Base-by-base conservation (phyloP, 257 asterid species). In the Jaltomata sinuosa region DNA sequence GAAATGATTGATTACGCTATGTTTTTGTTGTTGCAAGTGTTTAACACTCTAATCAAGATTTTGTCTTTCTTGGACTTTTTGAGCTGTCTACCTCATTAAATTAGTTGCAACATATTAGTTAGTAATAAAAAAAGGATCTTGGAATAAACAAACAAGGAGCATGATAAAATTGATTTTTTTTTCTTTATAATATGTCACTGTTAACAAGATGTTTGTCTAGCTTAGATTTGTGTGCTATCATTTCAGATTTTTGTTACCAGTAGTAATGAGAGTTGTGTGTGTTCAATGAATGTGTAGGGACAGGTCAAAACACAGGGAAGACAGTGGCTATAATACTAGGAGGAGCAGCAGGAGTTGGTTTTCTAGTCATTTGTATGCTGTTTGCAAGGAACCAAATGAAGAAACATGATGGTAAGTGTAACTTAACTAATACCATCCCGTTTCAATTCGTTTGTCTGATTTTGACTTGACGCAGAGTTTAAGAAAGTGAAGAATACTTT, bases 301-400 rank as follows among this genome's bases (percentile, higher is more conserved):
- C 97, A 88, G 97, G 95, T 86, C 92, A 94, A 84, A 92, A 85
- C 85, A 90, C 95, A 54, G 99, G 97, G 59, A 97, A 95, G 84
- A 97, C 99, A 0, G 97, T 95, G 91, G 99, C 99, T 62, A 95
- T 97, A 59, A 95, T 97, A 88, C 69, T 95, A 76, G 99, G 99
- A 92, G 99, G 99, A 87, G 99, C 99, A 71, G 99, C 97, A n/a
- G 98, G 98, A 34, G 98, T 97, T 76, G 99, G 97, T 47, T 92
- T 97, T 89, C 83, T 97, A 87, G 92, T 95, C 85, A 95, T 95
- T 86, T 92, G 85, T 87, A 64, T 92, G 92, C 94, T 97, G 72
- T 95, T 95, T 91, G 95, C 94, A 59, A 95, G 95, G 91, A 84
- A 85, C 69, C 86, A 91, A 83, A n/a, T 89, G 89, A 97, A 95